These are phyloP conservation scores for Penicillium coprophilum DNA, from an alignment of 495 filamentous ascomycete species.

Conservation along the genomic window DNA sequence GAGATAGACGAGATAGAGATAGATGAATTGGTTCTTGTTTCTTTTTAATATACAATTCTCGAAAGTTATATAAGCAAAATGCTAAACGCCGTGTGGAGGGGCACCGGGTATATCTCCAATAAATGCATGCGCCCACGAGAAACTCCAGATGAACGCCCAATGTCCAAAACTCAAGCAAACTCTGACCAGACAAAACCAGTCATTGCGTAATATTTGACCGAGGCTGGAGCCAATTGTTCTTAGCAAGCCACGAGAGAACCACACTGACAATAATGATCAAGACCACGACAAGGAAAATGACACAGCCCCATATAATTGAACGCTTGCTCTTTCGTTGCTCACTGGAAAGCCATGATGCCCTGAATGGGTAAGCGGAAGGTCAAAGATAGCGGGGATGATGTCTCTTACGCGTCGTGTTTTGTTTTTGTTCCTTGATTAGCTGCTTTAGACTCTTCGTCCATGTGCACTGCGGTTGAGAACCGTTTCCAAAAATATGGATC, in stretches of 20 bases:
- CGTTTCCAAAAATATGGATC: constrained; percentile 65
- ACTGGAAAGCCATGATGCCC: constrained; percentile 35
- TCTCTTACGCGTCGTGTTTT: constrained; percentile 17
- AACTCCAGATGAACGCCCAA: background rate
- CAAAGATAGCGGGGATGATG: background rate
- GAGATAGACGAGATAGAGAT: background rate
- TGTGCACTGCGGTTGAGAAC: constrained; percentile 60
- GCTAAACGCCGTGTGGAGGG: constrained; percentile 4
- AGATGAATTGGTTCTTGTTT: background rate
- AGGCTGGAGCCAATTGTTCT: constrained; percentile 40
- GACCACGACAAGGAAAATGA: constrained; percentile 32
- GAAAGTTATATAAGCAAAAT: background rate
- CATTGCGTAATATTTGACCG: constrained; percentile 11
- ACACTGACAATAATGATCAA: constrained; percentile 31
- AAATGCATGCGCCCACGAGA: too few relatives aligned
- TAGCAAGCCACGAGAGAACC: constrained; percentile 41
- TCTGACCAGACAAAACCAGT: background rate
- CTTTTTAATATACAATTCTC: constrained; percentile 5
- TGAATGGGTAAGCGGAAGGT: background rate
- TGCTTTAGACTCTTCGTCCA: constrained; percentile 38
- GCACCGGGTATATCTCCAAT: constrained; percentile 12
- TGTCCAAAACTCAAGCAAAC: background rate
- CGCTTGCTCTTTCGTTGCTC: constrained; percentile 37
- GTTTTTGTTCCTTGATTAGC: constrained; percentile 15
- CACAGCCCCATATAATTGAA: constrained; percentile 36